Base-by-base conservation (phyloP, 306 rosid species). In the Vigna trinervia region DNA sequence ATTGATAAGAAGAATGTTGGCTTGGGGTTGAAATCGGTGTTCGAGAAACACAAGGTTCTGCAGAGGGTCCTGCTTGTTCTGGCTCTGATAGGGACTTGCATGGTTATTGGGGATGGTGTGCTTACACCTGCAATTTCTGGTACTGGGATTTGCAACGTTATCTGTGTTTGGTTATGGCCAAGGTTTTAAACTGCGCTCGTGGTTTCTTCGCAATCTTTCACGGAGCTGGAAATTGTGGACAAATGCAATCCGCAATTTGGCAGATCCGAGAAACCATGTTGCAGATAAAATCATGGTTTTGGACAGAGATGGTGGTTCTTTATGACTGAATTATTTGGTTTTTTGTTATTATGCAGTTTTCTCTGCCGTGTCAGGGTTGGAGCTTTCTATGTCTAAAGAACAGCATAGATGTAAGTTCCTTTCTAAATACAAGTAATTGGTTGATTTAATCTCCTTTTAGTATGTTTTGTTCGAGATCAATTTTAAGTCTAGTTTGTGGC, bases 31-130 rank as follows among this genome's bases (percentile, higher is more conserved):
- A 94, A 92, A 41, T 41, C 46, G 46, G 80, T 92, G 51, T 84
- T 94, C 85, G 98, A 94, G 88, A 94, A 88, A 81, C 86, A 85
- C n/a, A 90, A 77, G 78, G 86, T 88, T 58, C 68, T 94, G 83
- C 93, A 94, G 76, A 92, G 82, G 80, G 81, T 92, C 3, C 71
- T 94, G 79, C 98, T 94, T 78, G 85, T 94, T 85, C 84, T 94
- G 48, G 90, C 98, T 53, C 82, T 94, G 87, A 92, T 94, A 59
- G 98, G 98, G 61, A 89, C 98, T 80, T 92, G 98, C 80, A 94
- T 94, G 98, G 98, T 94, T 59, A 92, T 94, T 81, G 98, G 98
- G 10, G 98, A 94, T 83, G 98, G 97, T 20, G 98, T 95, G 50
- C 98, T 95, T 57, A 90, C 98, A 50, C 98, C 98, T 20, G 95